Conservation (phyloP, 768 basidiomycete genomes). For the Clavulina sp. region DNA sequence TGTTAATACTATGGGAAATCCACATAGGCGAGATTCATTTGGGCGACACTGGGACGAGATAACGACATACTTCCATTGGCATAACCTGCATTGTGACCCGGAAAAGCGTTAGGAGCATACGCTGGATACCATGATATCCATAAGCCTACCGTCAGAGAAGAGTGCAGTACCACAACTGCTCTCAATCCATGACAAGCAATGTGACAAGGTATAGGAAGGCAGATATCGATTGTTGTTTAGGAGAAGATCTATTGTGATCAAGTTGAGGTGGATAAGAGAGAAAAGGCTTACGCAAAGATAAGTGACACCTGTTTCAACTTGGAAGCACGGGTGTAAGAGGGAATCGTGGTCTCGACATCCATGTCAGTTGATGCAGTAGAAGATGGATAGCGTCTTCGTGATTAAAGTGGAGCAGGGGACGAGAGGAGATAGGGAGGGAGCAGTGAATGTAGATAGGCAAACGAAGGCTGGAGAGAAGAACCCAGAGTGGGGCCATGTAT, state of each 20-base stretch:
- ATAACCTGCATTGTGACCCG: conserved; percentile 34
- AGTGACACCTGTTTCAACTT: conserved; percentile 44
- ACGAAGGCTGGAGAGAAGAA: no score
- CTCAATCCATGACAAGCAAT: background rate
- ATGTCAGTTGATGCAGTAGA: no score
- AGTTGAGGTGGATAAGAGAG: background rate
- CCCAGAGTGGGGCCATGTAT: no score
- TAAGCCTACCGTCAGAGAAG: conserved; percentile 58
- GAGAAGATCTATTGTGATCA: conserved; percentile 20
- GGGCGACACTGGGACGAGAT: background rate
- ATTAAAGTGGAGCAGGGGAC: no score
- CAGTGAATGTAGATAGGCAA: no score
- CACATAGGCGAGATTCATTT: background rate
- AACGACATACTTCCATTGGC: conserved; percentile 53
- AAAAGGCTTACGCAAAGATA: conserved; percentile 62
- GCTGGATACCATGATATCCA: background rate
- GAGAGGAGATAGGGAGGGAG: no score
- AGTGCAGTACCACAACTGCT: conserved; percentile 57
- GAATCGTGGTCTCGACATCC: no score
- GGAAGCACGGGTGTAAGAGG: no score
- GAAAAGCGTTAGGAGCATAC: no score
- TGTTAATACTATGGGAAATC: no score
- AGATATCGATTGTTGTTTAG: no score
- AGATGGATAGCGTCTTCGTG: no score
- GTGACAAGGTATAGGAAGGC: background rate